Percentiles rank a stretch among this genome's conserved stretches.
phyloP scores from a whole-genome alignment of 2,329 filamentous ascomycete species.

The Sordariomycetes sp. region DNA sequence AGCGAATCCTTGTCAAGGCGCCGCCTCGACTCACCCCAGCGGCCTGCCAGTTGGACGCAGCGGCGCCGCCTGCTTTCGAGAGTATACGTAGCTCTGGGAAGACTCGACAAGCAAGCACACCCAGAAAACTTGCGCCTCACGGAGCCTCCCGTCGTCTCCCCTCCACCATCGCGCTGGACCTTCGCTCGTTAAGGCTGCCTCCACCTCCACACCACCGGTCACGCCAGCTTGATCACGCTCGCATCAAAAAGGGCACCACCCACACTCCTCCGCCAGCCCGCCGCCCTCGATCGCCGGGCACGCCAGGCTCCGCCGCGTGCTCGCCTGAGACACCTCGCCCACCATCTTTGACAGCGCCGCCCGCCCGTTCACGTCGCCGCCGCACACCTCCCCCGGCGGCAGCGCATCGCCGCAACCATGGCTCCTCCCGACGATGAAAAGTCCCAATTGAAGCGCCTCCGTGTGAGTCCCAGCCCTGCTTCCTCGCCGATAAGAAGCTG shows the following conservation, averaged over 20 bases:
- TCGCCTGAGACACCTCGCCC: slow-evolving; percentile 1
- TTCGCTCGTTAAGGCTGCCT: background rate
- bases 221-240: slow-evolving; percentile 3
- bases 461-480: slow-evolving; percentile 38
- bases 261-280: background rate
- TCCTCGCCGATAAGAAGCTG: slow-evolving; percentile 1
- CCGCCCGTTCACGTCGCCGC: slow-evolving; percentile 22
- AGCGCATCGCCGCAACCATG: slow-evolving; percentile 22
- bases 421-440: slow-evolving; percentile 54
- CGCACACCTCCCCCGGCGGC: background rate
- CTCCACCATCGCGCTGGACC: background rate
- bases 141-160: background rate
- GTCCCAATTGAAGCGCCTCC: slow-evolving; percentile 72
- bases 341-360: background rate
- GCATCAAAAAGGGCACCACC: background rate
- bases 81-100: background rate
- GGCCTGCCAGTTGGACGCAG: background rate
- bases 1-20: background rate
- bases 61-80: background rate
- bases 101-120: background rate
- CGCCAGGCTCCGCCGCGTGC: background rate
- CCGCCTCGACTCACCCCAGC: background rate
- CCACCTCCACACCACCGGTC: slow-evolving; percentile 1
- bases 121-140: background rate
- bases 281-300: background rate